Percentiles rank a stretch among this genome's conserved stretches.
Evolutionary conservation across 192 early-diverging fungal genomes (phyloP).

Genomic region (Gaertneriomyces semiglobifer): DNA sequence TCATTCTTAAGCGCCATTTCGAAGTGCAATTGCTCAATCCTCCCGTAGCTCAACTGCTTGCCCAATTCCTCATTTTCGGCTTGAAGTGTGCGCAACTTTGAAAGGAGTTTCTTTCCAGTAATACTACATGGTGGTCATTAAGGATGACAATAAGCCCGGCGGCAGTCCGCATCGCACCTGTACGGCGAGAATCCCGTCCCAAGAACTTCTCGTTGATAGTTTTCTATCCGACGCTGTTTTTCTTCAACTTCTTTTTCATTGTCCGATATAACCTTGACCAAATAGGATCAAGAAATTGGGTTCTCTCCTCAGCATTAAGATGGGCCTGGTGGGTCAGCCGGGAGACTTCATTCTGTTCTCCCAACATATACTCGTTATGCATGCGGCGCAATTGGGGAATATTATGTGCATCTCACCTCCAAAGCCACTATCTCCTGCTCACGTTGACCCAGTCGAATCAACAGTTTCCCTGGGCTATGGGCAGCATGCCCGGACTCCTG

Average conservation of each 20-base stretch:
- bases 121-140: conserved; percentile 12
- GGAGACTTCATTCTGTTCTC: too few relatives aligned
- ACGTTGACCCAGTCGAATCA: too few relatives aligned
- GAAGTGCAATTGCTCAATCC: conserved; percentile 26
- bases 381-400: too few relatives aligned
- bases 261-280: conserved; percentile 12
- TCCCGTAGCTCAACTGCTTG: conserved; percentile 29
- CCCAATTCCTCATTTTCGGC: conserved; percentile 35
- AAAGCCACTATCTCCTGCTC: too few relatives aligned
- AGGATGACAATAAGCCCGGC: background rate
- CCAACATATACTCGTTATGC: too few relatives aligned
- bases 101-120: conserved; percentile 27
- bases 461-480: too few relatives aligned
- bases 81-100: conserved; percentile 26
- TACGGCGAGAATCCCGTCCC: conserved; percentile 26
- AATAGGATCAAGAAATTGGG: conserved; percentile 28
- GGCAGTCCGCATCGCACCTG: conserved; percentile 14
- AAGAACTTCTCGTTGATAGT: conserved; percentile 27
- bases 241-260: conserved; percentile 31
- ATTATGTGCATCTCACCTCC: too few relatives aligned
- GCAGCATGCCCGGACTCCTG: background rate
- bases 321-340: conserved; percentile 2
- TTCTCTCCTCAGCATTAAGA: conserved; percentile 8
- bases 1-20: conserved; percentile 19
- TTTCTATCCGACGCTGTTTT: conserved; percentile 32